phyloP scores from a whole-genome alignment of 2,329 filamentous ascomycete species.

The Epichloe baconii region DNA sequence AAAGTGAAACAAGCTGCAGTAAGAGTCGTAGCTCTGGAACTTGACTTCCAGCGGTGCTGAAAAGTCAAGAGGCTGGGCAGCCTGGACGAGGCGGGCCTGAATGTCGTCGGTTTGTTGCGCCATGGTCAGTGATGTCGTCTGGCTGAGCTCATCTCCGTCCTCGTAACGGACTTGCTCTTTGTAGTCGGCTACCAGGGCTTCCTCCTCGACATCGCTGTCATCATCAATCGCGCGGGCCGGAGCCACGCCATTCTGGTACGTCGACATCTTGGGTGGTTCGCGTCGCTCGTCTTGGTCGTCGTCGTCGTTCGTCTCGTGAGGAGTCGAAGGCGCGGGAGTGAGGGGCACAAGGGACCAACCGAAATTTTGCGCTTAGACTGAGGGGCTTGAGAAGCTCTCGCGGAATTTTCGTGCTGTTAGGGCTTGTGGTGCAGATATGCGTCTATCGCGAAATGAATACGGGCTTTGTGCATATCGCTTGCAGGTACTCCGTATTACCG shows the following conservation, averaged over 20 bases:
- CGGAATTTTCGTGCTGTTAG: slow-evolving; percentile 25
- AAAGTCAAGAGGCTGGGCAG: slow-evolving; percentile 90
- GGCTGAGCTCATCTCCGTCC: slow-evolving; percentile 69
- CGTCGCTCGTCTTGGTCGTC: slow-evolving; percentile 14
- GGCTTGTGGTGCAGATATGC: slow-evolving; percentile 24
- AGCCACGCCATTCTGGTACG: slow-evolving; percentile 47
- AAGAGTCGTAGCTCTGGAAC: slow-evolving; percentile 97
- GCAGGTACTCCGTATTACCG: slow-evolving; percentile 11
- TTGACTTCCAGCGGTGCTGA: slow-evolving; percentile 92
- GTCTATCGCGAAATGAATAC: slow-evolving; percentile 10
- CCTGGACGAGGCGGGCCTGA: slow-evolving; percentile 79
- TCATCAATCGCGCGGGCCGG: slow-evolving; percentile 52
- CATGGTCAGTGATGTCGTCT: slow-evolving; percentile 54
- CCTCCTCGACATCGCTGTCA: slow-evolving; percentile 92
- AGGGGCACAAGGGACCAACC: slow-evolving; percentile 17
- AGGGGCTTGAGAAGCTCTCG: slow-evolving; percentile 13
- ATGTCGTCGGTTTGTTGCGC: slow-evolving; percentile 77
- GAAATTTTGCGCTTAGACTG: slow-evolving; percentile 23
- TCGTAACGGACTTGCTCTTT: slow-evolving; percentile 92
- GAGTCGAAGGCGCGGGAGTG: slow-evolving; percentile 9
- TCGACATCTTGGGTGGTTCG: slow-evolving; percentile 38
- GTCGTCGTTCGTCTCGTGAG: slow-evolving; percentile 16
- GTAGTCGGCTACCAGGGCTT: slow-evolving; percentile 91
- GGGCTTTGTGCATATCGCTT: slow-evolving; percentile 17
- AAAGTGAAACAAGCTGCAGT: slow-evolving; percentile 98